Base-by-base conservation (phyloP, 495 filamentous ascomycete species). In the Antarctomyces pellizariae region DNA sequence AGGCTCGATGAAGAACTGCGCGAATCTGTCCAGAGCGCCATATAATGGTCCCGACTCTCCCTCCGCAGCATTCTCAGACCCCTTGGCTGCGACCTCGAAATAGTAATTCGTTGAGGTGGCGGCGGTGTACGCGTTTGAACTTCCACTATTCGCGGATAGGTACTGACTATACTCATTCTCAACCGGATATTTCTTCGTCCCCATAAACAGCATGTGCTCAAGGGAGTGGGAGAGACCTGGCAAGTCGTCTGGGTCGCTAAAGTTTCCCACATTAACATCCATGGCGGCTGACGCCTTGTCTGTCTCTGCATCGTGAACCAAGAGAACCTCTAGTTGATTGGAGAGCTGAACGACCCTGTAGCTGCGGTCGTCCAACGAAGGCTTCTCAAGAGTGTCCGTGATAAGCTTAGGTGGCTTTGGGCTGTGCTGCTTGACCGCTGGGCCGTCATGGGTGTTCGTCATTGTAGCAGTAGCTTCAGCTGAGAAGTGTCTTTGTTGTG, bases 131-230 rank as follows among this genome's bases (percentile, higher is more conserved):
- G 86, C 86, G 47, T 99, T 99, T 11, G 84, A 91, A 28, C 71
- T 65, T 8, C 86, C 86, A 5, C 78, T 90, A 46, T 91, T 71
- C 16, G 73, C 58, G 20, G 80, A 71, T 24, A 99, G 65, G 43
- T 89, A 99, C 44, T 82, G 71, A 36, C 77, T 79, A 54, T 99
- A 99, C 33, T 67, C 86, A 45, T 99, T 99, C 53, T 99, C 86
- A 48, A 67, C 65, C 9, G 86, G 86, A 43, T 86, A 95, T 71
- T 97, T 97, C 49, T 91, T 67, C 6, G 86, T 99, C 21, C 86
- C 86, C 89, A 99, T 95, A 55, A 99, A 99, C 5, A 95, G 54
- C 41, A 93, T 54, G 63, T 93, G 68, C 47, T 92, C 82, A 21
- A 91, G 74, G 1, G 76, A 77, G 52, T 92, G 83, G 7, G 75